Conservation (phyloP, 1,139 yeast genomes). For the Yamadazyma conglobata region DNA sequence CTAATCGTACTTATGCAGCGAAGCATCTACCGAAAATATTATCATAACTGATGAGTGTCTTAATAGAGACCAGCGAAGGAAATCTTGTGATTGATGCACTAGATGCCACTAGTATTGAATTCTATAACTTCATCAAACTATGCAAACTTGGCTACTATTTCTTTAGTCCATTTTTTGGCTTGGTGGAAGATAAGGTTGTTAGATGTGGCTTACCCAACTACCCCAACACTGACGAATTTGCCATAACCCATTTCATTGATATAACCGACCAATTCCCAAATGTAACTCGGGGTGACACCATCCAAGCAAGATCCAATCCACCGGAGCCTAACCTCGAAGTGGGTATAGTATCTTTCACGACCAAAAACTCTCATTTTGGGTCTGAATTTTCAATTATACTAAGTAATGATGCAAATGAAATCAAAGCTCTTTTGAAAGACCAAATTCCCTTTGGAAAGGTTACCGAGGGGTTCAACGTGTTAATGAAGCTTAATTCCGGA, state of each 20-base stretch:
- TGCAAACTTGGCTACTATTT: constrained; percentile 54
- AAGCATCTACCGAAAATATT: no score
- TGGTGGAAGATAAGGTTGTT: constrained; percentile 34
- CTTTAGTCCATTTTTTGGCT: constrained; percentile 46
- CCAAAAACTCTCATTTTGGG: constrained; percentile 19
- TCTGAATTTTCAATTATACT: constrained; percentile 29
- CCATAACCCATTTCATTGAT: constrained; percentile 13
- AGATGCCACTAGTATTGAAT: constrained; percentile 25
- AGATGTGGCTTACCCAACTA: constrained; percentile 49
- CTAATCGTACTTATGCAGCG: no score
- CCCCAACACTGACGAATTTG: constrained; percentile 21
- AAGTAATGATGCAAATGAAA: not conserved
- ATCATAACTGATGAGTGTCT: constrained; percentile 57
- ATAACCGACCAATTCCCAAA: constrained; percentile 3
- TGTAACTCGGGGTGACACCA: not conserved
- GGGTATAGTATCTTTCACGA: constrained; percentile 35
- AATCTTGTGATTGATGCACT: constrained; percentile 52
- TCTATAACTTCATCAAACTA: constrained; percentile 47
- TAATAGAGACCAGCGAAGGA: constrained; percentile 55
- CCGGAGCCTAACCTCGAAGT: constrained; percentile 7
- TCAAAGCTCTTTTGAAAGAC: constrained; percentile 13
- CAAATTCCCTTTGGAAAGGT: constrained; percentile 47
- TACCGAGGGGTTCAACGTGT: constrained; percentile 47
- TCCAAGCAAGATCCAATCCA: not conserved
- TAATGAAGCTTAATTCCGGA: constrained; percentile 38